These are phyloP conservation scores for Aspergillus luchuensis DNA, from an alignment of 2,329 filamentous ascomycete genomes.

Conservation along the genomic window DNA sequence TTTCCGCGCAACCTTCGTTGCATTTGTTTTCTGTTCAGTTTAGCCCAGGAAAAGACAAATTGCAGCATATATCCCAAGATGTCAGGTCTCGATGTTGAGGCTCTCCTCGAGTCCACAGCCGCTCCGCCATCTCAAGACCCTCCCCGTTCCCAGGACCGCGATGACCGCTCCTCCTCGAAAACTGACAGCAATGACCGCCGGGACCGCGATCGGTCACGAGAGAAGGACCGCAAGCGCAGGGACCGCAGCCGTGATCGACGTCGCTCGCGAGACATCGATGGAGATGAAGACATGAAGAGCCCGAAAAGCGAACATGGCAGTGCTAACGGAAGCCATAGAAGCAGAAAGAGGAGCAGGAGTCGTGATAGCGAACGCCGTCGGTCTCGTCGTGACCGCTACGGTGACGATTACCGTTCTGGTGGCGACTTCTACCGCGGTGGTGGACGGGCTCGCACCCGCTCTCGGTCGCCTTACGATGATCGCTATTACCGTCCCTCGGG, in stretches of 20 bases:
- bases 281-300: slow-evolving; percentile 63
- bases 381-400: slow-evolving; percentile 67
- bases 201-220: slow-evolving; percentile 60
- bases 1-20: slow-evolving; percentile 30
- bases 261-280: slow-evolving; percentile 55
- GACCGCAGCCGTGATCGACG: slow-evolving; percentile 60
- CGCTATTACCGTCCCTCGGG: slow-evolving; percentile 56
- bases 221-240: slow-evolving; percentile 60
- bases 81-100: slow-evolving; percentile 81
- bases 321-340: slow-evolving; percentile 69
- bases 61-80: slow-evolving; percentile 48
- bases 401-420: slow-evolving; percentile 54
- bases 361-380: slow-evolving; percentile 74
- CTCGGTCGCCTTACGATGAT: slow-evolving; percentile 69
- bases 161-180: slow-evolving; percentile 57
- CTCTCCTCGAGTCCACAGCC: slow-evolving; percentile 82
- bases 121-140: slow-evolving; percentile 50
- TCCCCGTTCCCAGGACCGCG: slow-evolving; percentile 54
- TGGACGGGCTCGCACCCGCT: slow-evolving; percentile 67
- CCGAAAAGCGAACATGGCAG: slow-evolving; percentile 75
- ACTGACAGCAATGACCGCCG: slow-evolving; percentile 58
- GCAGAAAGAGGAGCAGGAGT: slow-evolving; percentile 77
- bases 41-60: slow-evolving; percentile 28
- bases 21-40: slow-evolving; percentile 20
- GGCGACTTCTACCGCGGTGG: slow-evolving; percentile 72